Evolutionary conservation across 78 protist species (phyloP).

Genomic region (Anaeramoeba flamelloides): DNA sequence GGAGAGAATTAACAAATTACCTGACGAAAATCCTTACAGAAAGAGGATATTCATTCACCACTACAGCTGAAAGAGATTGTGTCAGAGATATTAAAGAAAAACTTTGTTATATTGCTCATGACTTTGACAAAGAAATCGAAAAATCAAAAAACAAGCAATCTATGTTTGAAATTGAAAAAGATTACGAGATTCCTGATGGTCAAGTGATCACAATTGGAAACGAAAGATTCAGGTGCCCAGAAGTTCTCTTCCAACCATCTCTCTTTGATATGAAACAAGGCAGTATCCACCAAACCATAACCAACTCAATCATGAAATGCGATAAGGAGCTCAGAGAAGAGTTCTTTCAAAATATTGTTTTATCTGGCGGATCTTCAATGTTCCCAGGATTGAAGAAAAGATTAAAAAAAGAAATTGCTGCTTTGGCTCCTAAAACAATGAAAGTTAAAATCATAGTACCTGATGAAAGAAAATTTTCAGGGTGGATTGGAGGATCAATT

Average conservation of each 20-base stretch:
- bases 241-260: no score
- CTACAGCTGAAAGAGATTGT: slow-evolving; percentile 82
- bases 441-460: neutral
- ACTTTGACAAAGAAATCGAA: slow-evolving; percentile 57
- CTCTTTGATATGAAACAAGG: no score
- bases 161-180: no score
- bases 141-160: no score
- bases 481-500: slow-evolving; percentile 6
- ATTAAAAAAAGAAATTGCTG: neutral
- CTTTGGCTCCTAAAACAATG: neutral
- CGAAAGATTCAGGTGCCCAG: no score
- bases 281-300: no score
- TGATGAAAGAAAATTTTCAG: neutral
- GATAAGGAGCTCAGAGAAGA: no score
- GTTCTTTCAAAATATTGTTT: neutral
- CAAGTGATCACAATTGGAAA: no score
- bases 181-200: no score
- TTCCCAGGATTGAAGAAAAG: neutral
- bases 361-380: slow-evolving; percentile 3
- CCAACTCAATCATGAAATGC: no score
- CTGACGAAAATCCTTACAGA: slow-evolving; percentile 61
- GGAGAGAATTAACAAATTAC: slow-evolving; percentile 73
- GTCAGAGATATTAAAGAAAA: slow-evolving; percentile 80
- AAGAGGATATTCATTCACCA: slow-evolving; percentile 77
- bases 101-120: slow-evolving; percentile 53